A percentile compares a stretch with the other conserved stretches of the same genome.
Evolutionary conservation across 2,329 filamentous ascomycete genomes (phyloP).

Genomic region (Diaporthe citrichinensis): DNA sequence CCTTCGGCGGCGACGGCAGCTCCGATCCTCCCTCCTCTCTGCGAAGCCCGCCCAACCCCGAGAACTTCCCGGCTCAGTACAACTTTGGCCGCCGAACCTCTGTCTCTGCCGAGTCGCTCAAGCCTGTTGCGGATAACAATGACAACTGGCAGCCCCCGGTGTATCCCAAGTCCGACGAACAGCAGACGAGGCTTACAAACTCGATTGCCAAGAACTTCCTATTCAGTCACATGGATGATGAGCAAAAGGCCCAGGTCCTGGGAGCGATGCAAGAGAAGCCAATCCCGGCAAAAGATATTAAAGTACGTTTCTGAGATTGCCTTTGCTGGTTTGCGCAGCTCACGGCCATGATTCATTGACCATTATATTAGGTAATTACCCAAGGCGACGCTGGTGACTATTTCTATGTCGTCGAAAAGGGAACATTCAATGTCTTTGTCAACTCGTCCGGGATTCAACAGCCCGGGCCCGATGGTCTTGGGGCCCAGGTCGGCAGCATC

Average conservation of each 20-base stretch:
- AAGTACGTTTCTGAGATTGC: constrained; percentile 59
- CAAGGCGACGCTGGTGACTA: constrained; percentile 97
- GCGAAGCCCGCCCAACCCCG: constrained; percentile 67
- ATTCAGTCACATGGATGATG: constrained; percentile 94
- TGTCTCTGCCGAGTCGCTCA: constrained; percentile 95
- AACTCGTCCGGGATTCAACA: constrained; percentile 83
- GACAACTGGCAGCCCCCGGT: constrained; percentile 92
- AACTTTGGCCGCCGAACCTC: constrained; percentile 94
- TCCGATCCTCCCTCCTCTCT: constrained; percentile 62
- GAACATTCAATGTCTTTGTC: constrained; percentile 91
- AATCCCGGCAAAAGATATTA: constrained; percentile 89
- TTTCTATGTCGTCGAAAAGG: constrained; percentile 97
- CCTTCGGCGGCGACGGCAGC: constrained; percentile 65
- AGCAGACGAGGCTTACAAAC: constrained; percentile 81
- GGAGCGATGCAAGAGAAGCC: constrained; percentile 94
- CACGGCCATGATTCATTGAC: constrained; percentile 35
- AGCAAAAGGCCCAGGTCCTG: constrained; percentile 88
- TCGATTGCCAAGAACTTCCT: constrained; percentile 93
- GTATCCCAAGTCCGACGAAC: constrained; percentile 86
- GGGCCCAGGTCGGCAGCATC: constrained; percentile 84
- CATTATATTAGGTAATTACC: constrained; percentile 80
- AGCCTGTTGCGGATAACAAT: constrained; percentile 85
- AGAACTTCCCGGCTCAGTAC: constrained; percentile 91
- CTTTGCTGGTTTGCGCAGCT: constrained; percentile 9
- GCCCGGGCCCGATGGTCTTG: constrained; percentile 85